Evolutionary conservation across 129 eudicot species (phyloP).

Genomic region (Flaveria linearis): DNA sequence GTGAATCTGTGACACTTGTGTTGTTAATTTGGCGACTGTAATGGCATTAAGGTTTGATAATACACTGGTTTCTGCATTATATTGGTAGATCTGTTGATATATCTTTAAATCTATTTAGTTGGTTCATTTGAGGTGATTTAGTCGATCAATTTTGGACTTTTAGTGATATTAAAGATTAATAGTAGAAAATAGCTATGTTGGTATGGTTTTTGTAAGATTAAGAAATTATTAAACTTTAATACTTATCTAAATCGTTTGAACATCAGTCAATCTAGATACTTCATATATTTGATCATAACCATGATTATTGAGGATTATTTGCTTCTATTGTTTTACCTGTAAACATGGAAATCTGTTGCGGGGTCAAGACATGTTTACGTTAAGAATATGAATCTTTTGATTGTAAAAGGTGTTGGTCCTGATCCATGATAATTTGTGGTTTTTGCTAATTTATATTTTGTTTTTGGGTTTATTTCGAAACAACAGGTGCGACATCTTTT

Average conservation of each 20-base stretch:
- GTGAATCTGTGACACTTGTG: no score
- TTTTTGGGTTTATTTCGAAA: neutral
- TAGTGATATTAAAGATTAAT: neutral
- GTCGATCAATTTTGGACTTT: neutral
- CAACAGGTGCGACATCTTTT: slow-evolving; percentile 81
- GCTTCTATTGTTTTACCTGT: neutral
- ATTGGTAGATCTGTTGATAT: neutral
- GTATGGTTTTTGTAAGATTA: neutral
- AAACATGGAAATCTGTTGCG: neutral
- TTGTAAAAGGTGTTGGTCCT: neutral
- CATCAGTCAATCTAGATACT: neutral
- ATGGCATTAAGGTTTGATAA: no score
- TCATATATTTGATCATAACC: neutral
- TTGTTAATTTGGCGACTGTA: no score
- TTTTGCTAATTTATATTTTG: slow-evolving; percentile 14
- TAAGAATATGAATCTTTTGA: neutral
- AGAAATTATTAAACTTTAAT: no score
- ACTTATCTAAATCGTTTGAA: neutral
- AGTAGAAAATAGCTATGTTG: neutral
- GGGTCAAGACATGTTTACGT: neutral
- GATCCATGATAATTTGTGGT: neutral
- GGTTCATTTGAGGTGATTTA: neutral
- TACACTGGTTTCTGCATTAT: no score
- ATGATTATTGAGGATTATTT: neutral
- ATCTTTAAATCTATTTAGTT: neutral